Base-by-base conservation (phyloP, 2,329 filamentous ascomycete genomes). In the Periglandula ipomoeae region DNA sequence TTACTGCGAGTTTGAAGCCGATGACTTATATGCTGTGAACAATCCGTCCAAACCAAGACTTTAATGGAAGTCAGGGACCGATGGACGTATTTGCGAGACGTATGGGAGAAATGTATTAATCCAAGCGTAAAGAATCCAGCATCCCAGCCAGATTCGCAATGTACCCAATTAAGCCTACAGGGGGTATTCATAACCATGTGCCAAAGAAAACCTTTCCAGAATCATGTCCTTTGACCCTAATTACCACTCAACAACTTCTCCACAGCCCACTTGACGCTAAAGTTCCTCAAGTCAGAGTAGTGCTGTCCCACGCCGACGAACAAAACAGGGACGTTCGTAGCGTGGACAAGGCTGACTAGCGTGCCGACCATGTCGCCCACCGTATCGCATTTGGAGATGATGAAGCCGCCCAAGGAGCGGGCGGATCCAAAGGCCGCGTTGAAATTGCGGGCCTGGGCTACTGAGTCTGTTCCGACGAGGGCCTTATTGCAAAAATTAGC, bases 361-460 rank as follows among this genome's bases (percentile, higher is more conserved):
- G 91, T 96, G 57, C 79, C 89, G 39, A 96, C 89, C 90, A 97
- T 97, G 70, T 96, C 91, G n/a, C 93, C 94, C 34, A 98, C 94
- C 0, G 93, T 98, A 70, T 98, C 93, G 65, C 93, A 97, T 69
- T 98, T 98, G 52, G 85, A 91, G 59, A 98, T 96, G 63, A 98
- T 95, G 68, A 98, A 98, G 5, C 93, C 93, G 68, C 98, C 94
- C 34, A 98, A 76, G 24, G 80, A 79, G 50, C 91, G 76, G 13
- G 82, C 83, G 5, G 80, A 75, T 27, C 93, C 94, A 69, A 98
- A 97, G 2, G 88, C 87, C 34, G 84, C 82, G 63, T 96, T 96
- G 73, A 98, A 98, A 70, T 96, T 96, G 59, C 90, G 80, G 3
- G 94, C 93, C 69, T 98, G 93, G 43, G 89, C 89, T 20, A 98